A percentile compares a stretch with the other conserved stretches of the same genome.
Evolutionary conservation across 2,329 filamentous ascomycete genomes (phyloP).

Genomic region (Gyromitra esculenta): DNA sequence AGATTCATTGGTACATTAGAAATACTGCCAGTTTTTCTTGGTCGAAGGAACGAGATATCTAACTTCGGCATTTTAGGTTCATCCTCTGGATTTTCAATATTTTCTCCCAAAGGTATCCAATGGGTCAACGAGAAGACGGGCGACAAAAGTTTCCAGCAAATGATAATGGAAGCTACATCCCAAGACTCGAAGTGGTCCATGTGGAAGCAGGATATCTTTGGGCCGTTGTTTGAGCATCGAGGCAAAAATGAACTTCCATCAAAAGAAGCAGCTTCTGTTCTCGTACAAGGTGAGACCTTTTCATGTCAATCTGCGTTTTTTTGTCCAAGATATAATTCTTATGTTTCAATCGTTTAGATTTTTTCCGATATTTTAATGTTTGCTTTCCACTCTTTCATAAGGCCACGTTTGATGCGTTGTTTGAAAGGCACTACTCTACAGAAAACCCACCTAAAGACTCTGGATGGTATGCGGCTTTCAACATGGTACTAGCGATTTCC

Average conservation of each 20-base stretch:
- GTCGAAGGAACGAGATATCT: slow-evolving; percentile 14
- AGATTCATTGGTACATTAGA: slow-evolving; percentile 77
- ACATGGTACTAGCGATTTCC: slow-evolving; percentile 91
- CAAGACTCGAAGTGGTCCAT: slow-evolving; percentile 96
- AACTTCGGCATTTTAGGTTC: slow-evolving; percentile 69
- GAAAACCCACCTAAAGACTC: slow-evolving; percentile 91
- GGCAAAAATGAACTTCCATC: slow-evolving; percentile 84
- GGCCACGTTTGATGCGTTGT: slow-evolving; percentile 96
- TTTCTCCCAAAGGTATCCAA: slow-evolving; percentile 96
- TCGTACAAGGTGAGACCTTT: slow-evolving; percentile 69
- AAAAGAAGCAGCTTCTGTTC: slow-evolving; percentile 84
- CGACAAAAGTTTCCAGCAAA: slow-evolving; percentile 91
- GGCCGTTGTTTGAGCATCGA: slow-evolving; percentile 85
- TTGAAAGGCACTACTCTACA: slow-evolving; percentile 89
- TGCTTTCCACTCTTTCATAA: slow-evolving; percentile 98
- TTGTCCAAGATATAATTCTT: slow-evolving; percentile 24
- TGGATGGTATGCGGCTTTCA: slow-evolving; percentile 98
- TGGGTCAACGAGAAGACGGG: slow-evolving; percentile 99
- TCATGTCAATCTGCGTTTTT: slow-evolving; percentile 45
- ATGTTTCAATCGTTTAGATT: slow-evolving; percentile 67
- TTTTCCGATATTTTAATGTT: slow-evolving; percentile 98
- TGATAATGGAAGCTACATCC: slow-evolving; percentile 90
- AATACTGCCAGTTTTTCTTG: slow-evolving; percentile 17
- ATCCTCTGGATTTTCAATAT: slow-evolving; percentile 97
- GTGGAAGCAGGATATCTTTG: slow-evolving; percentile 98